Conservation (phyloP, 495 filamentous ascomycete genomes). For the Hyaloscypha variabilis region DNA sequence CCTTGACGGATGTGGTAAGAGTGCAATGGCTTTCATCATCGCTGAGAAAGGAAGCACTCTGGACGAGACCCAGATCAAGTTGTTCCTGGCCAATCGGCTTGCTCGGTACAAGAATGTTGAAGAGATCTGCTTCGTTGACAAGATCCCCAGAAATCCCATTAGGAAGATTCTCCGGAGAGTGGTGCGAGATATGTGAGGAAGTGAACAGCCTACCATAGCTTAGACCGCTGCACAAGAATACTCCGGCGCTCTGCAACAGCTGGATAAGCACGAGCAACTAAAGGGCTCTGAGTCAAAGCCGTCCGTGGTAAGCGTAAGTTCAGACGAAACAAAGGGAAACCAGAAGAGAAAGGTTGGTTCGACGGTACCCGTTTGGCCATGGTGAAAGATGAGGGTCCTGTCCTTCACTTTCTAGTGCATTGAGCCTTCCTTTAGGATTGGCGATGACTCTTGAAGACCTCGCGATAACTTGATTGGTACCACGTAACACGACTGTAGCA, state of each 20-base stretch:
- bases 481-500: no score
- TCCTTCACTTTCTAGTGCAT: background rate
- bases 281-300: no score
- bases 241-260: no score
- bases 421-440: no score
- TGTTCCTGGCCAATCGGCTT: constrained; percentile 53
- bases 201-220: no score
- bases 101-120: constrained; percentile 61
- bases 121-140: constrained; percentile 65
- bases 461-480: no score
- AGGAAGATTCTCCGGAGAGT: constrained; percentile 75
- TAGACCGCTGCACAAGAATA: no score
- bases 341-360: background rate
- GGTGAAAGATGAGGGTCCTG: background rate
- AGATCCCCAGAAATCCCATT: constrained; percentile 67
- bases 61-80: constrained; percentile 37
- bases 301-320: no score
- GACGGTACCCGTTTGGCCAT: background rate
- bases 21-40: constrained; percentile 25
- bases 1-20: constrained; percentile 60
- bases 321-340: background rate
- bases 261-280: no score
- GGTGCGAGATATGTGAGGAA: constrained; percentile 42
- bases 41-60: constrained; percentile 56
- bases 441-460: no score